phyloP scores from a whole-genome alignment of 192 early-diverging fungal species.

The Coemansia sp. region DNA sequence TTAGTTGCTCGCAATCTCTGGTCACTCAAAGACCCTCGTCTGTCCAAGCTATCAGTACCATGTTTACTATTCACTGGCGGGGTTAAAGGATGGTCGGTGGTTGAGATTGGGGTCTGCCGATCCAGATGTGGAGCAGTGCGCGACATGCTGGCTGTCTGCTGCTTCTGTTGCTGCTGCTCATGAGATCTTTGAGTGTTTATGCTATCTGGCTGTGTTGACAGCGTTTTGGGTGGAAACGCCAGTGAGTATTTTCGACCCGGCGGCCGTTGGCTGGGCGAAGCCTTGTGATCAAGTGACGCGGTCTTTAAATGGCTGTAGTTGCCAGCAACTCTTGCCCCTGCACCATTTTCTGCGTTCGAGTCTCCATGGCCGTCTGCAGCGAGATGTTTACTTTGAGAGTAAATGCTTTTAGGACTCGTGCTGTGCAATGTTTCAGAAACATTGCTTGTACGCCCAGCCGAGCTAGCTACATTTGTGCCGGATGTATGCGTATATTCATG shows the following conservation, averaged over 20 bases:
- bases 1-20: constrained; percentile 31
- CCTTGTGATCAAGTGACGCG: constrained; percentile 18
- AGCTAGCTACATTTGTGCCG: neutral
- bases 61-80: constrained; percentile 11
- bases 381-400: neutral
- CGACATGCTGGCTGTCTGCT: neutral
- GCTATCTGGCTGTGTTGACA: neutral
- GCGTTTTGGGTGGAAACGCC: neutral
- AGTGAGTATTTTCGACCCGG: constrained; percentile 17
- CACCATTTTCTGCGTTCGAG: neutral
- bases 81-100: constrained; percentile 7
- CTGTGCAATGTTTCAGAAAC: neutral
- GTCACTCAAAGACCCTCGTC: neutral
- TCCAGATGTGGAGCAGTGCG: neutral
- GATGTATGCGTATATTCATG: neutral
- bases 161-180: neutral
- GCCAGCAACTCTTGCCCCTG: neutral
- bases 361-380: neutral
- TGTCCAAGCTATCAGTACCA: constrained; percentile 1
- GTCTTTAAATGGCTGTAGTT: constrained; percentile 17
- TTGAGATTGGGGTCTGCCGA: constrained; percentile 2
- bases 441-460: neutral
- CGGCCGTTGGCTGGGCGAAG: neutral
- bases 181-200: neutral
- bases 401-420: neutral